phyloP scores from a whole-genome alignment of 208 protist genomes.

The Acanthamoeba divionensis region DNA sequence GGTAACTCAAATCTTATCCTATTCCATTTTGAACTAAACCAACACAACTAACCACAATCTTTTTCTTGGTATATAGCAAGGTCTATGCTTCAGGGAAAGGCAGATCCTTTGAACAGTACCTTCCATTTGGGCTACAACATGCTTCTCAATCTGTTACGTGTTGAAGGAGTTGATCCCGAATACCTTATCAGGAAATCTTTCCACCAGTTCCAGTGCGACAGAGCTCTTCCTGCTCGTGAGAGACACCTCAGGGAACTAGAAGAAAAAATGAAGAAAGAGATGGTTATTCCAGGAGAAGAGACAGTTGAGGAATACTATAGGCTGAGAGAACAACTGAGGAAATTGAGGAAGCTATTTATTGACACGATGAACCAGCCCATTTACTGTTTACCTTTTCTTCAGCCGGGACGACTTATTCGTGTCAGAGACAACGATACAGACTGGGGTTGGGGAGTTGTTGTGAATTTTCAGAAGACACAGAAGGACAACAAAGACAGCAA shows the following conservation, averaged over 20 bases:
- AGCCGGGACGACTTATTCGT: conserved; percentile 91
- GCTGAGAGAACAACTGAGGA: conserved; percentile 70
- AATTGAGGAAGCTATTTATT: conserved; percentile 50
- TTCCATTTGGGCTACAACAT: conserved; percentile 99
- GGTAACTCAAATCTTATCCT: conserved; percentile 58
- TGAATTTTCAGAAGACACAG: conserved; percentile 78
- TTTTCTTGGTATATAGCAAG: too few relatives aligned
- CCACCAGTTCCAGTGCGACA: conserved; percentile 94
- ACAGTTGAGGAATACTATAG: conserved; percentile 86
- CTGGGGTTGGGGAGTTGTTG: conserved; percentile 81
- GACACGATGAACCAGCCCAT: conserved; percentile 86
- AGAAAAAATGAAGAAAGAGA: conserved; percentile 68
- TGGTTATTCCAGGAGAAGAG: conserved; percentile 49
- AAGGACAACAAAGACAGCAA: background rate
- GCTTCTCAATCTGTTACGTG: conserved; percentile 97
- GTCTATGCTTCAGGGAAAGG: conserved; percentile 89
- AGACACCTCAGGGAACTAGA: conserved; percentile 66
- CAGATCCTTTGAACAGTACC: conserved; percentile 78
- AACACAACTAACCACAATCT: too few relatives aligned
- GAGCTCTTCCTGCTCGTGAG: background rate
- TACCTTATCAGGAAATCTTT: conserved; percentile 97
- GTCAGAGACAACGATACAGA: conserved; percentile 57
- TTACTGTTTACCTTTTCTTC: conserved; percentile 91
- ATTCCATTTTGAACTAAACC: too few relatives aligned
- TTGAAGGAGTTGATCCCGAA: conserved; percentile 95